phyloP scores from a whole-genome alignment of 2,329 filamentous ascomycete species.

The Colletotrichum musae region DNA sequence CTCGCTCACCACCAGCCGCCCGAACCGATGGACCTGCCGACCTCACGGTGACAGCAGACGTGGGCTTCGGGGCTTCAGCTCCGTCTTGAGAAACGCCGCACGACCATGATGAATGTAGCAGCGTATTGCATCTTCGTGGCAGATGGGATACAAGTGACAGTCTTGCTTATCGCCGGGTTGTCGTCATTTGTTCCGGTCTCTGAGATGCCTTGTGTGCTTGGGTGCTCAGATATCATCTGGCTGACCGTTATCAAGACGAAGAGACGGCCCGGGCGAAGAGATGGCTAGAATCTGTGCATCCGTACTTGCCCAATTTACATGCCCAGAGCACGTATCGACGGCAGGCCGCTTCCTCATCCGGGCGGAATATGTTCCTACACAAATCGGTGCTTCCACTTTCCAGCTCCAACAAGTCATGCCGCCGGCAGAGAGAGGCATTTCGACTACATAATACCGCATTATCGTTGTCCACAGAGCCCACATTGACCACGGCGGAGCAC shows the following conservation, averaged over 20 bases:
- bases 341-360: conserved; percentile 7
- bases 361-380: background rate
- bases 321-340: background rate
- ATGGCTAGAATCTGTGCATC: background rate
- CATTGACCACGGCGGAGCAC: no score
- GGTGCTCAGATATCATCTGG: background rate
- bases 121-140: no score
- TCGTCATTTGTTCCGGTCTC: no score
- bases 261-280: background rate
- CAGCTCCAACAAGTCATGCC: no score
- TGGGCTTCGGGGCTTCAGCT: conserved; percentile 7
- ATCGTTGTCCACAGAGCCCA: background rate
- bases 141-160: no score
- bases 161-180: no score
- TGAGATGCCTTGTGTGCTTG: no score
- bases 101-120: background rate
- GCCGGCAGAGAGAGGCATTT: no score
- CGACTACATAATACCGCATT: conserved; percentile 7
- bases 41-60: conserved; percentile 18
- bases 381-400: no score
- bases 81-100: conserved; percentile 7
- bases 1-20: conserved; percentile 9
- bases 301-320: no score
- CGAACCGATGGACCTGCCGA: conserved; percentile 2
- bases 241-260: background rate